Percentiles rank a stretch among this genome's conserved stretches.
Conservation (phyloP, 495 filamentous ascomycete genomes). For the Endocarpon pusillum region DNA sequence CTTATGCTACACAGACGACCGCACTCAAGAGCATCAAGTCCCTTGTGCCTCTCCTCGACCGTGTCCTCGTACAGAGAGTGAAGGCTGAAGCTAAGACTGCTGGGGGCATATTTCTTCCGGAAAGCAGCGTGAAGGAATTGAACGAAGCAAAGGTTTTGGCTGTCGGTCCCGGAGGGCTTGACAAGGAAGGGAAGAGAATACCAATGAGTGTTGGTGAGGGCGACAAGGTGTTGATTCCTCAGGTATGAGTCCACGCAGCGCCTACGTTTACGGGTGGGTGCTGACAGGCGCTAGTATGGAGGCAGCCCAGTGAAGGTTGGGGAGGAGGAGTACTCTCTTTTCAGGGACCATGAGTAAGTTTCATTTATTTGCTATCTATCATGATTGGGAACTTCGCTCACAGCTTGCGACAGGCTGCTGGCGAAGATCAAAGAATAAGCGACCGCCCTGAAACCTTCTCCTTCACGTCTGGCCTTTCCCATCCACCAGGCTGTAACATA, state of each 20-base stretch:
- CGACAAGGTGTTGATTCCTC: slow-evolving; percentile 91
- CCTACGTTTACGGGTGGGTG: slow-evolving; percentile 1
- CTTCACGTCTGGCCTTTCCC: no score
- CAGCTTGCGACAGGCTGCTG: slow-evolving; percentile 37
- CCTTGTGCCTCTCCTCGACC: slow-evolving; percentile 92
- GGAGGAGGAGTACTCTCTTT: slow-evolving; percentile 88
- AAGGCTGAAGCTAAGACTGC: slow-evolving; percentile 95
- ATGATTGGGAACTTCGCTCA: slow-evolving; percentile 11
- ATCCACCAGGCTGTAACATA: no score
- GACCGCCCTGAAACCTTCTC: no score
- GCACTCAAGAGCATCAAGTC: slow-evolving; percentile 89
- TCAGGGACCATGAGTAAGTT: slow-evolving; percentile 90
- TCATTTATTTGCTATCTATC: not conserved
- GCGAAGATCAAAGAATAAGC: slow-evolving; percentile 80
- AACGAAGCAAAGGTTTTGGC: slow-evolving; percentile 93
- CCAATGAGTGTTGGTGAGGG: slow-evolving; percentile 63
- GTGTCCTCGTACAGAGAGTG: slow-evolving; percentile 92
- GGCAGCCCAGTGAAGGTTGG: slow-evolving; percentile 93
- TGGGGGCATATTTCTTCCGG: slow-evolving; percentile 89
- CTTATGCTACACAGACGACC: not conserved
- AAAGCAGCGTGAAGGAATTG: slow-evolving; percentile 92
- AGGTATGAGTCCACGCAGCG: slow-evolving; percentile 40
- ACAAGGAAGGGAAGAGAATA: slow-evolving; percentile 75
- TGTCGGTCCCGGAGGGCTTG: slow-evolving; percentile 73
- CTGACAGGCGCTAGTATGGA: slow-evolving; percentile 54